These are phyloP conservation scores for Mentha longifolia DNA, from an alignment of 257 asterid genomes.

Conservation along the genomic window DNA sequence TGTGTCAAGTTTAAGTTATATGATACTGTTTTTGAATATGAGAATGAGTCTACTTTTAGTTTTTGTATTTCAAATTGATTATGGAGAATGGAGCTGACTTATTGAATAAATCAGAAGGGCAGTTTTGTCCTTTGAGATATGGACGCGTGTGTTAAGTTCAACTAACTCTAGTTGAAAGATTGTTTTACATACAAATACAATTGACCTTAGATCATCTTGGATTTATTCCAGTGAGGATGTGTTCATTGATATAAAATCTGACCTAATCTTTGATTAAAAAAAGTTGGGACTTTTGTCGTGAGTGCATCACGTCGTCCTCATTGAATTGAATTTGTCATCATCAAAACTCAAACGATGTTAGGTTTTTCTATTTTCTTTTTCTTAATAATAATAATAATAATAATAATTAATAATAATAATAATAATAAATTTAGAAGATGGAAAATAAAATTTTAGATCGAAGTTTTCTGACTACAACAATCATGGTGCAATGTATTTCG, in stretches of 20 bases:
- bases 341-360: neutral
- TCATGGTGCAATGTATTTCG: no score
- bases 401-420: no score
- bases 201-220: neutral
- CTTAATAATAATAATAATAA: no score
- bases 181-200: neutral
- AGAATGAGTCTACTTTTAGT: no score
- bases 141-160: neutral
- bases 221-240: conserved; percentile 11
- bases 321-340: conserved; percentile 22
- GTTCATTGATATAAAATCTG: neutral
- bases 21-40: no score
- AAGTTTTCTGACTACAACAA: no score
- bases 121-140: neutral
- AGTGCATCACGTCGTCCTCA: neutral
- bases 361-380: no score
- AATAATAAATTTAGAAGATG: no score
- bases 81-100: no score
- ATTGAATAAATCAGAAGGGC: neutral
- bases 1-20: no score
- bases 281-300: conserved; percentile 16
- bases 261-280: conserved; percentile 24
- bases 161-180: neutral
- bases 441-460: no score
- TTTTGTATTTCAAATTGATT: no score